Conservation (phyloP, 2,329 filamentous ascomycete genomes). For the Trichocomaceae sp. region DNA sequence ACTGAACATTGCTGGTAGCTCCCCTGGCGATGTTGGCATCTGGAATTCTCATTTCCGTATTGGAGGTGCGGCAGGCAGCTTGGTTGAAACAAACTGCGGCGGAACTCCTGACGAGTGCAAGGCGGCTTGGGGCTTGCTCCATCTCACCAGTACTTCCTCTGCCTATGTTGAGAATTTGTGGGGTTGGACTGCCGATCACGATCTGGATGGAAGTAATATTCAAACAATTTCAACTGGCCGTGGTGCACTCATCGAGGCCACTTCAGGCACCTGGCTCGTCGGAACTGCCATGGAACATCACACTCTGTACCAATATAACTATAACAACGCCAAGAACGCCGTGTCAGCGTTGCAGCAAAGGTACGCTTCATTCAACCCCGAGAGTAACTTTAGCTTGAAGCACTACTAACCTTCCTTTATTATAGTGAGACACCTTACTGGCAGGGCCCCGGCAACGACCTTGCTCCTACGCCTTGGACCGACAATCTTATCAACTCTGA, state of each 20-base stretch:
- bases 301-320: slow-evolving; percentile 49
- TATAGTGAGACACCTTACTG: slow-evolving; percentile 49
- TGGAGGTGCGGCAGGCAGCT: slow-evolving; percentile 41
- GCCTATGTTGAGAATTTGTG: slow-evolving; percentile 52
- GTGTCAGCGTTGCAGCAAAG: slow-evolving; percentile 39
- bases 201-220: slow-evolving; percentile 36
- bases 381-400: background rate
- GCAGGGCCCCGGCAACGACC: slow-evolving; percentile 27
- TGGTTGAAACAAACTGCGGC: slow-evolving; percentile 35
- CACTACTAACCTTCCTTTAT: background rate
- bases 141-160: slow-evolving; percentile 43
- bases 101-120: slow-evolving; percentile 38
- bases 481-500: slow-evolving; percentile 19
- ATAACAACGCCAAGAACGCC: slow-evolving; percentile 46
- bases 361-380: background rate
- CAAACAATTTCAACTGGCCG: slow-evolving; percentile 35
- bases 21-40: slow-evolving; percentile 46
- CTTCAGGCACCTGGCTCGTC: slow-evolving; percentile 48
- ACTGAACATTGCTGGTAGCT: slow-evolving; percentile 44
- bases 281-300: slow-evolving; percentile 50
- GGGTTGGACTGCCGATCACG: slow-evolving; percentile 46
- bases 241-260: slow-evolving; percentile 43
- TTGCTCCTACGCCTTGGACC: slow-evolving; percentile 25
- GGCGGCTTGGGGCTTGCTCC: slow-evolving; percentile 46
- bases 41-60: slow-evolving; percentile 44